Conservation (phyloP, 208 protist genomes). For the Porcisia hertigi region DNA sequence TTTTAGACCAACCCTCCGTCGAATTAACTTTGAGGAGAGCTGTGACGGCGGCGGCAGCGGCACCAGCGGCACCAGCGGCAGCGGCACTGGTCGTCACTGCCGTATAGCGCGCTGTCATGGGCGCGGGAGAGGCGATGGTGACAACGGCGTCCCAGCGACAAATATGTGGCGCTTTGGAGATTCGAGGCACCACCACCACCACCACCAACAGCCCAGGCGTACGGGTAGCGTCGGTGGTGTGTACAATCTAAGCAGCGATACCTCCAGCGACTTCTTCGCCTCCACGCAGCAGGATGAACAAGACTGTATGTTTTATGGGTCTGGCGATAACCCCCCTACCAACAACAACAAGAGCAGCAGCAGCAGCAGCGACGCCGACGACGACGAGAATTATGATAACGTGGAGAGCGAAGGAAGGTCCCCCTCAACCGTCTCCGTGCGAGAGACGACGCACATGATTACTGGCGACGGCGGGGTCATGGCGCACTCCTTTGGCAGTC, state of each 20-base stretch:
- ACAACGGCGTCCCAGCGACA: not conserved
- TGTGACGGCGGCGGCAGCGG: too few relatives aligned
- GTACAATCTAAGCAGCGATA: not conserved
- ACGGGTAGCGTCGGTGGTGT: not conserved
- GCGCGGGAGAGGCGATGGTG: not conserved
- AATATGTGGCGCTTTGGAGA: not conserved
- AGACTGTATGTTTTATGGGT: not conserved
- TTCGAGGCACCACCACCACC: not conserved
- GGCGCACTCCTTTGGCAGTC: slow-evolving; percentile 5
- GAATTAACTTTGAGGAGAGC: too few relatives aligned
- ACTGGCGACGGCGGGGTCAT: not conserved
- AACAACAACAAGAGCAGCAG: too few relatives aligned
- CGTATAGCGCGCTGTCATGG: not conserved
- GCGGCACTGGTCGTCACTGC: not conserved
- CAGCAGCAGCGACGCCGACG: not conserved
- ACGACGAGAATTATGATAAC: not conserved
- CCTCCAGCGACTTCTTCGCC: slow-evolving; percentile 4
- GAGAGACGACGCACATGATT: not conserved
- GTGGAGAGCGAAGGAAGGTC: not conserved
- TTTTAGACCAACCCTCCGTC: too few relatives aligned
- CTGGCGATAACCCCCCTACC: not conserved
- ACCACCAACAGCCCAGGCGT: not conserved
- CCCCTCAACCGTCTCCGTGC: slow-evolving; percentile 12
- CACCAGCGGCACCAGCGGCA: too few relatives aligned
- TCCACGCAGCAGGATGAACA: not conserved